A percentile compares a stretch with the other conserved stretches of the same genome.
phyloP scores from a whole-genome alignment of 345 rosid species.

The Populus simonii region DNA sequence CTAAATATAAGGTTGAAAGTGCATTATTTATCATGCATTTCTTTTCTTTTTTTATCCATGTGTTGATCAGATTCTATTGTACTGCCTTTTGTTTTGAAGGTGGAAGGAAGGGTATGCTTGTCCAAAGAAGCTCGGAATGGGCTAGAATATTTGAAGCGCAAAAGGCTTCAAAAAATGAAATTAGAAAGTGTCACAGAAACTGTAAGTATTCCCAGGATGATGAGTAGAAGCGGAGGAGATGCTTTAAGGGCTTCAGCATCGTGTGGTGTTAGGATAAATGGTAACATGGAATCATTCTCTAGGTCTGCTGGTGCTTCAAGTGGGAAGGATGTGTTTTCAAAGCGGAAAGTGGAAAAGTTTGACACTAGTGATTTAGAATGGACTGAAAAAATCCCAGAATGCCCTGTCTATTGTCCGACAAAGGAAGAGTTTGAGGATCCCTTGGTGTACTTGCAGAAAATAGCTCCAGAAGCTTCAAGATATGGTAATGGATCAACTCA shows the following conservation, averaged over 20 bases:
- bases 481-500: conserved; percentile 52
- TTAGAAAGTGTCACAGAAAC: conserved; percentile 44
- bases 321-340: conserved; percentile 48
- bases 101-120: conserved; percentile 80
- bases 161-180: conserved; percentile 73
- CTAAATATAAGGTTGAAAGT: background rate
- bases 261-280: conserved; percentile 70
- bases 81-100: conserved; percentile 43
- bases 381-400: conserved; percentile 83
- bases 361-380: conserved; percentile 73
- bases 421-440: conserved; percentile 98
- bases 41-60: background rate
- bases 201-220: conserved; percentile 34
- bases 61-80: background rate
- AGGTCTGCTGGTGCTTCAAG: conserved; percentile 32
- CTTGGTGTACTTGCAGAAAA: conserved; percentile 79
- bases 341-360: conserved; percentile 71
- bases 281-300: conserved; percentile 38
- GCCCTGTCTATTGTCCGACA: conserved; percentile 92
- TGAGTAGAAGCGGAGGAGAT: conserved; percentile 89
- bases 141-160: conserved; percentile 75
- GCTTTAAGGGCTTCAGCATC: conserved; percentile 71
- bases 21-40: background rate
- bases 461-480: conserved; percentile 91
- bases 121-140: conserved; percentile 71